Base-by-base conservation (phyloP, 1,139 yeast species). In the Debaryomyces psychrophilus region DNA sequence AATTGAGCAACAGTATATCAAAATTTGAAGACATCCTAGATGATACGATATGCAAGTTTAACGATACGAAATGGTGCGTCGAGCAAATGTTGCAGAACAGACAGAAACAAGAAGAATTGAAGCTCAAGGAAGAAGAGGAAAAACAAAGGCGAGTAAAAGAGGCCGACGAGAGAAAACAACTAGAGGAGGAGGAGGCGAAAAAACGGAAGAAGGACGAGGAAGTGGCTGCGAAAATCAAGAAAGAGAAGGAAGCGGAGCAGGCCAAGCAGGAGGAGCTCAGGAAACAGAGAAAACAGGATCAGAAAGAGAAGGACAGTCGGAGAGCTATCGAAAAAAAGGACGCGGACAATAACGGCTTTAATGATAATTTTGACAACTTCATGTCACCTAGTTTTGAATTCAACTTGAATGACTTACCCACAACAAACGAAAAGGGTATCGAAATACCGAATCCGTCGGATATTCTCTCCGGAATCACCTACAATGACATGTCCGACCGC, bases 31-130 rank as follows among this genome's bases (percentile, higher is more conserved):
- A 68, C 43, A 64, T 73, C 35, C 61, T 75, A 12, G 79, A 75
- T 53, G 79, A 75, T 12, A 72, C 79, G 1, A 60, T 71, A 5
- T 58, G 67, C 47, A 74, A 73, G 52, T 69, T 74, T 53, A 73
- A 74, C 51, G 79, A 75, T 47, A 73, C 77, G 6, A 61, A 64
- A 40, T 75, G 80, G 80, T 74, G 79, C 49, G 62, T 75, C 7
- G 78, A 69, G 47, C 73, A 71, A 50, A 74, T 75, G 50, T 59
- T 75, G 29, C 77, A 73, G 52, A 72, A 65, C 52, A 69, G 68
- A 53, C 77, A 72, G 52, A 66, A 65, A 41, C 77, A 73, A 50
- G 77, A 73, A 49, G 77, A 72, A 52, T 50, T 69, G 58, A 70
- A 69, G 53, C 47, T 68, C 29, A 67, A 70, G 49, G 77, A 73